Base-by-base conservation (phyloP, 495 filamentous ascomycete species). In the Trichoderma erinaceum region DNA sequence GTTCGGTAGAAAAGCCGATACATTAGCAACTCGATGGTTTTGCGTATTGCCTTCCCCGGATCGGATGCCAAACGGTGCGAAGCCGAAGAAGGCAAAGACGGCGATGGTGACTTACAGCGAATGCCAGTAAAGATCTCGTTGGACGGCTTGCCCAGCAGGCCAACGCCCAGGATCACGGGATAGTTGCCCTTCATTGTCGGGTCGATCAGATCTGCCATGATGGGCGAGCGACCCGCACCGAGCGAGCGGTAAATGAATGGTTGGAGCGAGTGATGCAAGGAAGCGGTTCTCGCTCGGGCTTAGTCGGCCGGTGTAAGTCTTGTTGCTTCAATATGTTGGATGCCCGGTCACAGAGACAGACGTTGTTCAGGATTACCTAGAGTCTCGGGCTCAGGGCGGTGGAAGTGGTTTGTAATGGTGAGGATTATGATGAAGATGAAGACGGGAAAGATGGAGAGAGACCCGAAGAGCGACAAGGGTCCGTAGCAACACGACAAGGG, bases 111-210 rank as follows among this genome's bases (percentile, higher is more conserved):
- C 81, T 69, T 81, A 85, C 84, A 85, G 72, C 80, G 75, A 11
- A 86, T 72, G 65, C 80, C 82, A 1, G 82, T 85, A 67, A 80
- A 84, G 29, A 82, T 70, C 65, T 85, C 83, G 67, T 84, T 84
- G 7, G 81, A 73, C 3, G 79, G 64, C 69, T 85, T 85, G 13
- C 83, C 82, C 56, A 84, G 75, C 44, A 86, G 71, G 3, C 79
- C 81, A 72, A 85, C 83, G 73, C 84, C 85, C 63, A 86, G 74
- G 18, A 86, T 79, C 44, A 86, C 78, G 48, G 82, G 84, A 69
- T 85, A 85, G 71, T 81, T 81, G 68, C 78, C 84, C 41, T 75
- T 72, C 72, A 82, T 83, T n/a, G 80, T 82, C 63, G 80, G 80
- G 73, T 83, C 81, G 46, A 78, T 66, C 29, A 66, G 65, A 27